Base-by-base conservation (phyloP, 2,329 filamentous ascomycete genomes). In the Ramularia endophylla region DNA sequence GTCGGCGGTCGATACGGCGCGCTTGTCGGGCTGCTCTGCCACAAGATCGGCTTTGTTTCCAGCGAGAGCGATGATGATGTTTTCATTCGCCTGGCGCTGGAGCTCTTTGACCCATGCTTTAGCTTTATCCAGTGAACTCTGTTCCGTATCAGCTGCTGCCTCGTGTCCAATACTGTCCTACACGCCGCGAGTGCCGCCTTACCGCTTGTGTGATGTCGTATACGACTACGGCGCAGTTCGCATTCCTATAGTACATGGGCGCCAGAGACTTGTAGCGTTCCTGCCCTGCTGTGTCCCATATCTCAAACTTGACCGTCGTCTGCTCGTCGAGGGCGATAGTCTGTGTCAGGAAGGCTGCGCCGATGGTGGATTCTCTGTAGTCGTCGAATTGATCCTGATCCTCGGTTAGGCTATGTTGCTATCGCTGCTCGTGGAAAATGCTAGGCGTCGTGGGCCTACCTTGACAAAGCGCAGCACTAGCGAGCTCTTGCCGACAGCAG, bases 171-270 rank as follows among this genome's bases (percentile, higher is more conserved):
- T 11, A 25, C 11, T 11, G 22, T 6, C 6, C 6, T 11, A 11
- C 22, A 25, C 11, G 22, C 6, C 22, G 22, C 22, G 22, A 11
- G 22, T 6, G 6, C 19, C 8, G 34, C 36, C 85, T 50, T 82
- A 98, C 92, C 55, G 92, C 87, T 78, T 98, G 92, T 62, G 92
- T 98, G 62, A 98, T 97, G 70, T 98, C 92, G 69, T 98, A 98
- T 54, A 98, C 92, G 36, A 98, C 90, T 22, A 98, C 90, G 44
- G 94, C 92, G 71, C 92, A 97, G 78, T 98, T 97, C 57, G 94
- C 94, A 66, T 98, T 98, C 59, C 94, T 77, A 73, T 98, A 98
- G 75, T 98, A 98, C 92, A 98, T 98, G 58, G 92, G 92, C 25
- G 92, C 92, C 54, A 98, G 76, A 9, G 92, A 97, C 76, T 97